Evolutionary conservation across 225 moss, liverwort and hornwort species (phyloP).

Genomic region (Bryum argenteum): DNA sequence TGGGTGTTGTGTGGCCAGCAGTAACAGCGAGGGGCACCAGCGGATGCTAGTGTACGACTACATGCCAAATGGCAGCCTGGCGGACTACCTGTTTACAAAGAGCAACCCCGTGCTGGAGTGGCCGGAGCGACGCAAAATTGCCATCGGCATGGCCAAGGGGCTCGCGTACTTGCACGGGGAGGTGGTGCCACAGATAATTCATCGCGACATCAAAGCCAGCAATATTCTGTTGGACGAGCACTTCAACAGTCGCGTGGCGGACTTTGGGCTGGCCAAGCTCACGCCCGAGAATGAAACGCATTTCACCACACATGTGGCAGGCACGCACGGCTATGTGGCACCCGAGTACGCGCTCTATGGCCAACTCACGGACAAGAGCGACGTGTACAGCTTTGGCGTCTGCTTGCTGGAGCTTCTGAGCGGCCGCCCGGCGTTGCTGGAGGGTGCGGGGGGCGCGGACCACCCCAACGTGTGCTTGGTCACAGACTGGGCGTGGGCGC

Average conservation of each 20-base stretch:
- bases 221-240: constrained; percentile 46
- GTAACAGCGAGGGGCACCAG: constrained; percentile 45
- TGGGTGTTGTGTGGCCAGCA: constrained; percentile 48
- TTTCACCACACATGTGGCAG: constrained; percentile 41
- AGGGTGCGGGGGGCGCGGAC: neutral
- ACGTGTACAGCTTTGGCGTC: constrained; percentile 54
- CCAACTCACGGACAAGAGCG: constrained; percentile 44
- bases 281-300: constrained; percentile 44
- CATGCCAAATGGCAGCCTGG: constrained; percentile 39
- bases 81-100: constrained; percentile 36
- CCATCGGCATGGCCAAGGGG: constrained; percentile 45
- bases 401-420: constrained; percentile 51
- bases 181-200: constrained; percentile 41
- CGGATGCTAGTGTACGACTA: constrained; percentile 46
- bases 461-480: constrained; percentile 39
- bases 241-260: constrained; percentile 44
- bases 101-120: constrained; percentile 41
- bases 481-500: constrained; percentile 74
- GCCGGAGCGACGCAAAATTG: constrained; percentile 47
- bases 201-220: constrained; percentile 46
- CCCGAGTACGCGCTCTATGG: constrained; percentile 54
- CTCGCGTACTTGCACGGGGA: constrained; percentile 42
- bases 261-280: constrained; percentile 49
- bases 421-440: constrained; percentile 32
- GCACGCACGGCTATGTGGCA: constrained; percentile 48